Base-by-base conservation (phyloP, 2,329 filamentous ascomycete species). In the Penicillium sp. region DNA sequence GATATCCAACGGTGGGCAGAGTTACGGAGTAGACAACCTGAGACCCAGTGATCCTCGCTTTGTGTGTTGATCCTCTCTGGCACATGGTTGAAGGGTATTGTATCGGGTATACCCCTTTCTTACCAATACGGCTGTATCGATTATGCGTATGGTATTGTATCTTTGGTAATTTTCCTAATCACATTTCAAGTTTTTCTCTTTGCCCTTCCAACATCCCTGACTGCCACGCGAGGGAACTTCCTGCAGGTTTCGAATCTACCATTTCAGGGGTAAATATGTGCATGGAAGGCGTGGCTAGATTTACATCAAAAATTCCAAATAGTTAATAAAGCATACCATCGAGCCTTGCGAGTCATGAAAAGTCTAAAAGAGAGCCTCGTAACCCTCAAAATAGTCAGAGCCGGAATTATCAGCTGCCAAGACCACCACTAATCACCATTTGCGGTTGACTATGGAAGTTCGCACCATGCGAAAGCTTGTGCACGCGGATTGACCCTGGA, bases 201-300 rank as follows among this genome's bases (percentile, higher is more conserved):
- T 27, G 5, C 24, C 24, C 24, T 40, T 32, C 40, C 39, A 50
- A 45, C 52, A 68, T 67, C 65, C 65, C 63, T 68, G 65, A 60
- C 57, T 53, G 64, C 66, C 66, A 67, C 62, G 65, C 63, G 65
- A 54, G 38, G 46, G 48, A 40, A 21, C 44, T 47, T 56, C 40
- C 55, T 64, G 59, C 60, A 61, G 50, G 45, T n/a, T 41, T 41
- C n/a, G n/a, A 53, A 10, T 14, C 39, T 27, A 31, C 14, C 27
- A 16, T 8, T 45, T 45, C 46, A 53, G 51, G 51, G 51, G 51
- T 53, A 49, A 45, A 32, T 14, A 31, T 24, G 18, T 44, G 29
- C 31, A 48, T 43, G 34, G 13, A 36, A 36, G 13, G 34, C 34
- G 34, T 44, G 42, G 27, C 24, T 10, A 31, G 27, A 29, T n/a